Conservation (phyloP, 2,329 filamentous ascomycete genomes). For the Lachnellula arida region DNA sequence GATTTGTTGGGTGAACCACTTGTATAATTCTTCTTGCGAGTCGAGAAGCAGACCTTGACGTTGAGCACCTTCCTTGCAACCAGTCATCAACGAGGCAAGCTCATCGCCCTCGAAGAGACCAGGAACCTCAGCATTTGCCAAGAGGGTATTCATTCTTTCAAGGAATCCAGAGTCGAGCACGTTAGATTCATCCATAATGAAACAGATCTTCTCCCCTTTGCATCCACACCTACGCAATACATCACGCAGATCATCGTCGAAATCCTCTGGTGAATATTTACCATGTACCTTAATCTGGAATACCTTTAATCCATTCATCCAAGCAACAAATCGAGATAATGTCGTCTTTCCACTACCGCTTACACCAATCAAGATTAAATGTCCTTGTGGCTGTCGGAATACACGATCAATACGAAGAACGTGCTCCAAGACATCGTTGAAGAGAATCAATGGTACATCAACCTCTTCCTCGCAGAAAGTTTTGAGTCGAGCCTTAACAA, state of each 20-base stretch:
- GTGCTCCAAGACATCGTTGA: slow-evolving; percentile 98
- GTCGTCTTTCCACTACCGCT: slow-evolving; percentile 99
- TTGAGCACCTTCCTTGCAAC: slow-evolving; percentile 97
- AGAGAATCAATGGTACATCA: slow-evolving; percentile 96
- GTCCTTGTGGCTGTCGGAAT: slow-evolving; percentile 95
- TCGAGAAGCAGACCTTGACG: slow-evolving; percentile 91
- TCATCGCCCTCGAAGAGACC: slow-evolving; percentile 99
- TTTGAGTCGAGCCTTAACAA: slow-evolving; percentile 92
- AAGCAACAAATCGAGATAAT: slow-evolving; percentile 93
- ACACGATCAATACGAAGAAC: slow-evolving; percentile 97
- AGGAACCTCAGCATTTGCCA: slow-evolving; percentile 98
- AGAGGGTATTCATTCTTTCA: slow-evolving; percentile 97
- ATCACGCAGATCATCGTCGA: slow-evolving; percentile 93
- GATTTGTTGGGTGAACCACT: slow-evolving; percentile 99
- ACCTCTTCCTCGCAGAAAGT: slow-evolving; percentile 99
- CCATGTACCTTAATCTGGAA: slow-evolving; percentile 99
- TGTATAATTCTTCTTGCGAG: slow-evolving; percentile 98
- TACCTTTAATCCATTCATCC: slow-evolving; percentile 99
- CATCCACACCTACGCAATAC: slow-evolving; percentile 91
- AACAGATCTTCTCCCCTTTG: slow-evolving; percentile 99
- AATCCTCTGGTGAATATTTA: slow-evolving; percentile 96
- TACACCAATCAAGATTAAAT: slow-evolving; percentile 96
- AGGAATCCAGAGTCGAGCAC: slow-evolving; percentile 98
- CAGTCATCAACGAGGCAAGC: slow-evolving; percentile 96
- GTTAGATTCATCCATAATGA: slow-evolving; percentile 99